A percentile compares a stretch with the other conserved stretches of the same genome.
Conservation (phyloP, 371 early-diverging fungal species). For the Syncephalastrum sp. region DNA sequence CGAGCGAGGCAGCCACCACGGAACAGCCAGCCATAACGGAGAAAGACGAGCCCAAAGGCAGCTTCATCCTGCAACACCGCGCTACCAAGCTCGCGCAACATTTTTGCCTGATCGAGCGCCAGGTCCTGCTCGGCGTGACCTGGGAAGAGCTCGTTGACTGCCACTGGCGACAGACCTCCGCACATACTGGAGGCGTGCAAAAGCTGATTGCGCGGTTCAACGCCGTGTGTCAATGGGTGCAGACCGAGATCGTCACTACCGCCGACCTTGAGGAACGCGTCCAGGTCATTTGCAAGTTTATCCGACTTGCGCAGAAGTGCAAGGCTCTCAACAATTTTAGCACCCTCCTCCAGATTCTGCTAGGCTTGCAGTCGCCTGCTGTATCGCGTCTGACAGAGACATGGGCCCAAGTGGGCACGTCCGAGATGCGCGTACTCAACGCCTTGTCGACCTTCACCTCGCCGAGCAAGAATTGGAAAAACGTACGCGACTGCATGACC, state of each 20-base stretch:
- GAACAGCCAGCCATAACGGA: not conserved
- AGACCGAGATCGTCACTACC: slow-evolving; percentile 63
- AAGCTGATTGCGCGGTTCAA: slow-evolving; percentile 68
- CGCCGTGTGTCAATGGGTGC: slow-evolving; percentile 69
- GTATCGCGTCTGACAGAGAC: slow-evolving; percentile 61
- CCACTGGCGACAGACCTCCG: slow-evolving; percentile 37
- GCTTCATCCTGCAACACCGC: slow-evolving; percentile 52
- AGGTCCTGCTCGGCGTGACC: slow-evolving; percentile 50
- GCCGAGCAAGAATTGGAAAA: slow-evolving; percentile 64
- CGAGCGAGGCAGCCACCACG: not conserved
- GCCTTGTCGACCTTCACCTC: slow-evolving; percentile 59
- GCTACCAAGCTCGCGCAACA: slow-evolving; percentile 62
- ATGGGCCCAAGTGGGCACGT: slow-evolving; percentile 56
- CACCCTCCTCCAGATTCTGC: slow-evolving; percentile 59
- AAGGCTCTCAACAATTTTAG: slow-evolving; percentile 64
- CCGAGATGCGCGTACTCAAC: slow-evolving; percentile 51
- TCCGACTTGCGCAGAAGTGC: slow-evolving; percentile 73
- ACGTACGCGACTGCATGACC: slow-evolving; percentile 66
- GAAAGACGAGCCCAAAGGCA: slow-evolving; percentile 14
- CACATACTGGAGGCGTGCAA: slow-evolving; percentile 43
- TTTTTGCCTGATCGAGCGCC: slow-evolving; percentile 62
- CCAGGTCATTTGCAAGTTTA: slow-evolving; percentile 67
- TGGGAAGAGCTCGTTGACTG: slow-evolving; percentile 70
- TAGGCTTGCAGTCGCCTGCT: slow-evolving; percentile 63
- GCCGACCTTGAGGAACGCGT: slow-evolving; percentile 53